Conservation (phyloP, 169 alveolate species). For the Plasmodium billcollinsi region DNA sequence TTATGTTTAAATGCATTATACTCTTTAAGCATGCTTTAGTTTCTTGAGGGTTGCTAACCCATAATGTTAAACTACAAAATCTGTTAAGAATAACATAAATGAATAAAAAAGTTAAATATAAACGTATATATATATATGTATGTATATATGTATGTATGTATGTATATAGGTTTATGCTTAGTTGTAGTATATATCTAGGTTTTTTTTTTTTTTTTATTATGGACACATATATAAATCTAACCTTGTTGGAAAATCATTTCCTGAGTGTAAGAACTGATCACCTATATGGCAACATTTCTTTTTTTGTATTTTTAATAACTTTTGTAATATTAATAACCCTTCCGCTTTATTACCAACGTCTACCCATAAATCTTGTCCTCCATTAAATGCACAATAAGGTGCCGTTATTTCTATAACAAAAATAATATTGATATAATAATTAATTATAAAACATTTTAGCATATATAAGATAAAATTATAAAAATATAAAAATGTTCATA, state of each 20-base stretch:
- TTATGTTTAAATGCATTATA: slow-evolving; percentile 50
- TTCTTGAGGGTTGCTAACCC: slow-evolving; percentile 80
- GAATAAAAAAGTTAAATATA: not conserved
- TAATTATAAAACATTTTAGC: not conserved
- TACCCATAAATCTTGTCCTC: slow-evolving; percentile 83
- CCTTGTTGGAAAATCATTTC: slow-evolving; percentile 82
- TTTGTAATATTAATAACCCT: slow-evolving; percentile 77
- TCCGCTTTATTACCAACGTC: slow-evolving; percentile 81
- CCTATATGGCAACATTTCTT: slow-evolving; percentile 80
- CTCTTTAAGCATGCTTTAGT: slow-evolving; percentile 77
- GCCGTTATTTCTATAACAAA: slow-evolving; percentile 35
- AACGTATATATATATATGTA: too few relatives aligned
- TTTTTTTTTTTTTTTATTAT: not conserved
- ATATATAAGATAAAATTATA: not conserved
- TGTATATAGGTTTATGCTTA: not conserved
- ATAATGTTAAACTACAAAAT: slow-evolving; percentile 76
- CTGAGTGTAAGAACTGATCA: slow-evolving; percentile 78
- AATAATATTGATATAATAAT: not conserved
- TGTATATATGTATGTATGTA: not conserved
- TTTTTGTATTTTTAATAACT: slow-evolving; percentile 40
- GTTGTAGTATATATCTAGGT: not conserved
- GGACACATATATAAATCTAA: slow-evolving; percentile 9
- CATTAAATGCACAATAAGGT: slow-evolving; percentile 82
- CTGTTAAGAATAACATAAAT: slow-evolving; percentile 11
- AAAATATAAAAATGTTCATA: not conserved